These are phyloP conservation scores for Pichia kudriavzevii DNA, from an alignment of 1,139 yeast genomes.

Conservation along the genomic window DNA sequence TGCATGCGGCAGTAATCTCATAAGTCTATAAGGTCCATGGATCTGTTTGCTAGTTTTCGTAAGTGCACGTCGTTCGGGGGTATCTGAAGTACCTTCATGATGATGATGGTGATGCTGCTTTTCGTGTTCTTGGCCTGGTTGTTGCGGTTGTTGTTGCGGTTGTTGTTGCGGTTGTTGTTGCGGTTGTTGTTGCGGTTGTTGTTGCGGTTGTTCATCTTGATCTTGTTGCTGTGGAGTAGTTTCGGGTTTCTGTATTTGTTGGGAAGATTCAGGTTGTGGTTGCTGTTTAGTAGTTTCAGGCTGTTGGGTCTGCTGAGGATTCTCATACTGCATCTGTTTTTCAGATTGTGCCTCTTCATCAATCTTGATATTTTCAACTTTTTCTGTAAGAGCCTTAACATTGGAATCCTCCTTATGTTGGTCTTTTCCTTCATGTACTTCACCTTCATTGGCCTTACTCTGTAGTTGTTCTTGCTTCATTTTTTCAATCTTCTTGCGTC, in stretches of 20 bases:
- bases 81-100: slow-evolving; percentile 12
- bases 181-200: neutral
- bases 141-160: neutral
- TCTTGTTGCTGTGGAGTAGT: neutral
- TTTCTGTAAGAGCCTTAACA: neutral
- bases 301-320: neutral
- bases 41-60: slow-evolving; percentile 28
- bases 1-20: slow-evolving; percentile 90
- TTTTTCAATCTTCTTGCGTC: slow-evolving; percentile 33
- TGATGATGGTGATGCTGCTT: slow-evolving; percentile 13
- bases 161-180: neutral
- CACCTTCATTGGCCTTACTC: slow-evolving; percentile 13
- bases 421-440: slow-evolving; percentile 3
- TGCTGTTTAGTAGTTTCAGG: neutral
- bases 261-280: neutral
- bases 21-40: slow-evolving; percentile 82
- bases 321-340: neutral
- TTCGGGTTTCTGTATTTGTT: neutral
- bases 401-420: slow-evolving; percentile 1
- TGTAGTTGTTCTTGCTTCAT: slow-evolving; percentile 21
- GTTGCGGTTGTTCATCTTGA: neutral
- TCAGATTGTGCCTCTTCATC: neutral
- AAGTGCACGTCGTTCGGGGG: slow-evolving; percentile 27
- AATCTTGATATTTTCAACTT: neutral
- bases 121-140: neutral